Evolutionary conservation across 2,329 filamentous ascomycete genomes (phyloP), one percentile per base, ranked within the genome.

Genomic region (Dryadomyces quercivorus): DNA sequence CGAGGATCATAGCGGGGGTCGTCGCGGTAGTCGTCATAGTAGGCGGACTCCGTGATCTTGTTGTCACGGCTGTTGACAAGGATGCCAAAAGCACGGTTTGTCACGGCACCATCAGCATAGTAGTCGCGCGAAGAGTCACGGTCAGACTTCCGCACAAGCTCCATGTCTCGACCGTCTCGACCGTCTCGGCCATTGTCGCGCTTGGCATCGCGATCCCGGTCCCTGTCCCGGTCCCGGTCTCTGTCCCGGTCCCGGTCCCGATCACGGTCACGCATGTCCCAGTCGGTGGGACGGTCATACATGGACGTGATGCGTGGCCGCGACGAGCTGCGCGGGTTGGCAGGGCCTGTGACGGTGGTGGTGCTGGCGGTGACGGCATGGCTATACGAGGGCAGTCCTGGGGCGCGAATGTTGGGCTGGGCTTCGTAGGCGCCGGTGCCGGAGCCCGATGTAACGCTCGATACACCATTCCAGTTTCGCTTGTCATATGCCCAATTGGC

Each of bases 401-500:
- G 34, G 5, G 50, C 21, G 16, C 50, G 50, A 3, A 50, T 34
- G 21, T 18, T 43, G 5, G 40, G 9, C 16, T 68, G 67, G 6
- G 75, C 65, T 22, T 78, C 75, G 58, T 79, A 80, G 7, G 69
- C 63, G 18, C 16, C 22, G 16, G 47, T 16, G 20, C 50, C 31
- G 10, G 50, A 44, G 8, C 49, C 50, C 21, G 50, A 21, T 9
- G 49, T 44, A 5, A 36, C 18, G 16, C 66, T 61, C 3, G 63
- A 64, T 7, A 67, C 54, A 16, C 61, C 38, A 10, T 62, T 55
- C 77, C 54, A 71, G 60, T 78, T 78, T 59, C 87, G 78, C 67
- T 81, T 86, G 61, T 88, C 85, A 59, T 89, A 81, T 0, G 83
- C 85, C 60, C 84, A 75, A 3, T 81, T 86, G 5, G 82, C 80